phyloP scores from a whole-genome alignment of 73 alveolate species.

The Breviolum minutum region DNA sequence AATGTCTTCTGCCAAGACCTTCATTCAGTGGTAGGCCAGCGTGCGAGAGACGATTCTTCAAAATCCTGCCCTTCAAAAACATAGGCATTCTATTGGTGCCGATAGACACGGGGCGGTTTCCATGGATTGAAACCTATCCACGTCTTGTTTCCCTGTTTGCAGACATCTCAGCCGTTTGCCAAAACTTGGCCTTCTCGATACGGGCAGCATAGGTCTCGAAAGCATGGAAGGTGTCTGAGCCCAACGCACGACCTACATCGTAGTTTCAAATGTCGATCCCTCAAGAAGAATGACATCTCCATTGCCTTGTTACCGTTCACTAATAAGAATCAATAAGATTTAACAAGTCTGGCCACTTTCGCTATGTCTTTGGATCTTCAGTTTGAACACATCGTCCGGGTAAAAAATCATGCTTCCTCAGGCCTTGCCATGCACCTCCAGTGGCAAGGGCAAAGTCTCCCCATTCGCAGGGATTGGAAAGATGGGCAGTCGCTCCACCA shows the following conservation, averaged over 20 bases:
- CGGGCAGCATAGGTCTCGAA: conserved; percentile 57
- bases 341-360: neutral
- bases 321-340: no score
- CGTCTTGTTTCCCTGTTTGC: neutral
- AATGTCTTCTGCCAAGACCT: neutral
- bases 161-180: neutral
- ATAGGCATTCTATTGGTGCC: neutral
- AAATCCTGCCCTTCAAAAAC: neutral
- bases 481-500: conserved; percentile 51
- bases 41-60: neutral
- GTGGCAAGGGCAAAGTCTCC: conserved; percentile 83
- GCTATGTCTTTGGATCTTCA: no score
- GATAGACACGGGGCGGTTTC: neutral
- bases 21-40: neutral
- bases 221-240: conserved; percentile 29
- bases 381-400: no score
- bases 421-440: conserved; percentile 62
- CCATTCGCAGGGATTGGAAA: conserved; percentile 23
- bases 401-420: neutral
- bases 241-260: conserved; percentile 63
- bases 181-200: neutral
- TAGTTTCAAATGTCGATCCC: no score
- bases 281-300: neutral
- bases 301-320: neutral
- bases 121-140: neutral